Conservation (phyloP, 1,139 yeast species). For the Blastobotrys ciferrii region DNA sequence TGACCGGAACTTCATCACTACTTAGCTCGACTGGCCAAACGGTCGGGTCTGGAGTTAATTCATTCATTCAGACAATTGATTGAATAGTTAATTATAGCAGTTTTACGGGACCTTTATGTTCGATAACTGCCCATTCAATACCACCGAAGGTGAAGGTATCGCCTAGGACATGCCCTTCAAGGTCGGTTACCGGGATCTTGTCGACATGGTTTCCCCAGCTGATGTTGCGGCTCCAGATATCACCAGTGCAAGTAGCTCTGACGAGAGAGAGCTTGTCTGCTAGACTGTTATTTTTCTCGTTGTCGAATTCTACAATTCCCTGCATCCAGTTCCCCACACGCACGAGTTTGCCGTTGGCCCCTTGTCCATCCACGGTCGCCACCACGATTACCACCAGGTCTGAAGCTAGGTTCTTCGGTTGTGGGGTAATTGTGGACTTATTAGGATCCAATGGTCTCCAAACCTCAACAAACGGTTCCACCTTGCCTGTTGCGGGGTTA, state of each 20-base stretch:
- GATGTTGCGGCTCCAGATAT: slow-evolving; percentile 15
- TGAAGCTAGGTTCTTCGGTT: slow-evolving; percentile 5
- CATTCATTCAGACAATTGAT: too few relatives aligned
- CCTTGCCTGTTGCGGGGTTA: slow-evolving; percentile 47
- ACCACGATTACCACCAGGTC: slow-evolving; percentile 18
- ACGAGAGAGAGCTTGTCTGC: slow-evolving; percentile 16
- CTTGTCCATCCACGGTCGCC: slow-evolving; percentile 18
- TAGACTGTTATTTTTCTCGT: slow-evolving; percentile 10
- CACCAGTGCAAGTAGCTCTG: slow-evolving; percentile 15
- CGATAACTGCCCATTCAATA: slow-evolving; percentile 18
- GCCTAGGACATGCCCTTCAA: slow-evolving; percentile 15
- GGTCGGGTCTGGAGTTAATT: too few relatives aligned
- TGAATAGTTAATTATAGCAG: slow-evolving; percentile 2
- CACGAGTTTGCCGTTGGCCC: slow-evolving; percentile 24
- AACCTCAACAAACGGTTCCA: slow-evolving; percentile 51
- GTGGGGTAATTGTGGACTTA: slow-evolving; percentile 30
- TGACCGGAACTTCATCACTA: too few relatives aligned
- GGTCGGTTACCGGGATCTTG: slow-evolving; percentile 16
- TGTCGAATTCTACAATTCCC: slow-evolving; percentile 20
- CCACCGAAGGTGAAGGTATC: slow-evolving; percentile 13
- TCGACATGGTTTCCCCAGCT: slow-evolving; percentile 17
- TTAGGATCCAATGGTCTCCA: slow-evolving; percentile 56
- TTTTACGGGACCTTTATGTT: slow-evolving; percentile 11
- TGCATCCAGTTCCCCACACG: slow-evolving; percentile 28
- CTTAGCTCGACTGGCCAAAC: too few relatives aligned